phyloP scores from a whole-genome alignment of 2,329 filamentous ascomycete genomes.

The Madurella fahalii region DNA sequence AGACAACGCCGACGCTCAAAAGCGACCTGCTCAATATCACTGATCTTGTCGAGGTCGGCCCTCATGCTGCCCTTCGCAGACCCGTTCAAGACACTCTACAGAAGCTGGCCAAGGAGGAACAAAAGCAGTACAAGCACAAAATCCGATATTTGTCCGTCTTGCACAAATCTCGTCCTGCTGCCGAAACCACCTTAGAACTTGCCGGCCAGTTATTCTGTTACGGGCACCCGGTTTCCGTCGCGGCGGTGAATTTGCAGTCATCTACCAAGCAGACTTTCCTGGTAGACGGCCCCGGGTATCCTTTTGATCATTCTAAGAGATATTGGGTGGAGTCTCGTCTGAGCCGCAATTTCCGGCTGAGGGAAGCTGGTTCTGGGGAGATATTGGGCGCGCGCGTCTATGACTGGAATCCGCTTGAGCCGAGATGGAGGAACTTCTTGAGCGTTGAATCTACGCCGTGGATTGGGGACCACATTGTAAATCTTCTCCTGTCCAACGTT shows the following conservation, averaged over 20 bases:
- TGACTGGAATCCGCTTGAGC: slow-evolving; percentile 30
- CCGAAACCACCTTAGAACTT: neutral
- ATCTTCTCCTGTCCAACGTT: no score
- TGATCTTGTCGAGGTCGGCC: neutral
- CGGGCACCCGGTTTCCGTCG: neutral
- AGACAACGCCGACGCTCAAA: neutral
- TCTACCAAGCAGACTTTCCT: neutral
- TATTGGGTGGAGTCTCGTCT: slow-evolving; percentile 39
- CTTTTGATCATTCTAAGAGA: slow-evolving; percentile 35
- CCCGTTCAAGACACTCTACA: neutral
- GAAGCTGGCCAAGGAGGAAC: neutral
- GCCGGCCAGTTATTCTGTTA: neutral
- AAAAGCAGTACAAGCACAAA: neutral
- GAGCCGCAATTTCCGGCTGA: slow-evolving; percentile 32
- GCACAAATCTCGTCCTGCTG: neutral
- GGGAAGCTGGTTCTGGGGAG: slow-evolving; percentile 22
- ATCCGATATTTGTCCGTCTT: neutral
- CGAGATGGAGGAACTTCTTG: slow-evolving; percentile 44
- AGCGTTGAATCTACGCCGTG: slow-evolving; percentile 39
- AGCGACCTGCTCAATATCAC: neutral
- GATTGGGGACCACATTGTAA: slow-evolving; percentile 38
- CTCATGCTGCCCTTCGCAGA: neutral
- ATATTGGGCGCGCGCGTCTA: slow-evolving; percentile 26
- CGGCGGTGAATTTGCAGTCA: neutral
- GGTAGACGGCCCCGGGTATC: slow-evolving; percentile 32